phyloP scores from a whole-genome alignment of 164 flowering plant species.

The Warburgia ugandensis region DNA sequence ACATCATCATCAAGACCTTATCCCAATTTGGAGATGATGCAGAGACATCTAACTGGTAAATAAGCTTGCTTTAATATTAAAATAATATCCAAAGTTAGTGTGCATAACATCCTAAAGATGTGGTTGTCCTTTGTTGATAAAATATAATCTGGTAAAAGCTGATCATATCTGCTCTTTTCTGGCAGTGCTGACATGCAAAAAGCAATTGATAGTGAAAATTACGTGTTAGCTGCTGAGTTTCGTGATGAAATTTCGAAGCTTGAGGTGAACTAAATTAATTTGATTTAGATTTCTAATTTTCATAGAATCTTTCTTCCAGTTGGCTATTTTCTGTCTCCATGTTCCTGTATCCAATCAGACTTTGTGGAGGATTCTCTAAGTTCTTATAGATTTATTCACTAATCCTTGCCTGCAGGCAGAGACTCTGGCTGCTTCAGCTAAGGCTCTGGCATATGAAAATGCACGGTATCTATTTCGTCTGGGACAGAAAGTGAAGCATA shows the following conservation, averaged over 20 bases:
- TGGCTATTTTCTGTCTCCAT: neutral
- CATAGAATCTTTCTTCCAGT: neutral
- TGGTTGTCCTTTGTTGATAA: neutral
- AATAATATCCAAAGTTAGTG: no score
- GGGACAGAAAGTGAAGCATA: slow-evolving; percentile 93
- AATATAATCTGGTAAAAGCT: neutral
- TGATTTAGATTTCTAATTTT: neutral
- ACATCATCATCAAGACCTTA: no score
- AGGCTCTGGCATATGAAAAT: slow-evolving; percentile 65
- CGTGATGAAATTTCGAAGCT: slow-evolving; percentile 72
- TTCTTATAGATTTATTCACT: neutral
- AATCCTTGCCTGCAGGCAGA: slow-evolving; percentile 32
- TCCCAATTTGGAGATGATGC: no score
- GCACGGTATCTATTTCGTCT: slow-evolving; percentile 66
- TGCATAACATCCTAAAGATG: no score
- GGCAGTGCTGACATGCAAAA: slow-evolving; percentile 81
- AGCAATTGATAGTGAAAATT: slow-evolving; percentile 75
- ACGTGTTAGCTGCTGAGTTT: slow-evolving; percentile 71
- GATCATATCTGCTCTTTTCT: slow-evolving; percentile 12
- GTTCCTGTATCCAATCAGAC: neutral
- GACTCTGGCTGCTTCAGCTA: slow-evolving; percentile 76
- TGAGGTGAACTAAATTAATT: slow-evolving; percentile 26
- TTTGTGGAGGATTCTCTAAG: neutral
- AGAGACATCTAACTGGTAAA: no score
- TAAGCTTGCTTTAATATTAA: no score